These are phyloP conservation scores for Penicillium frequentans DNA, from an alignment of 2,329 filamentous ascomycete species.

Conservation along the genomic window DNA sequence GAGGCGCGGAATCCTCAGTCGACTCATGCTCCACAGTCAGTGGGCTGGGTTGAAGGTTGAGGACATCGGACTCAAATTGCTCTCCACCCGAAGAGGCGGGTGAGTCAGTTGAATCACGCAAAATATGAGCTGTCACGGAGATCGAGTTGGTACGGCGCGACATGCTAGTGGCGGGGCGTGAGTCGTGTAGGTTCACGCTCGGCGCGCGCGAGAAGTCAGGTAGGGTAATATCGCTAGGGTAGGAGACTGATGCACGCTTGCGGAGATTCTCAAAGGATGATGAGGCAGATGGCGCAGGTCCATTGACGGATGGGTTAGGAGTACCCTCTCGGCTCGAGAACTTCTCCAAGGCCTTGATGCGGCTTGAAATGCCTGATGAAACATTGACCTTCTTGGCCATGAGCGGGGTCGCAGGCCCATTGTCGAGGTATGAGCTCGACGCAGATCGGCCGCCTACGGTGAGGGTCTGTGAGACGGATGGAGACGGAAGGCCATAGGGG, in stretches of 20 bases:
- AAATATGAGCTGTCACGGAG: conserved; percentile 83
- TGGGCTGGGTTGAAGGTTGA: conserved; percentile 56
- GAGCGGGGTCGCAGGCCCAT: conserved; percentile 41
- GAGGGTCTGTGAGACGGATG: conserved; percentile 31
- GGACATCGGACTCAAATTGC: conserved; percentile 29
- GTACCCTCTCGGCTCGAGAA: conserved; percentile 55
- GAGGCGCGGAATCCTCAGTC: conserved; percentile 32
- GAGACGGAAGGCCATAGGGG: conserved; percentile 30
- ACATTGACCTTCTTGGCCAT: conserved; percentile 75
- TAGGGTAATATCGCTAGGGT: conserved; percentile 23
- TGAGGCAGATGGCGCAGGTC: conserved; percentile 58
- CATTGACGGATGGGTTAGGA: conserved; percentile 26
- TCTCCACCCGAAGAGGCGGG: conserved; percentile 29
- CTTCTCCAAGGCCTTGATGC: conserved; percentile 90
- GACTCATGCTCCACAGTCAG: conserved; percentile 67
- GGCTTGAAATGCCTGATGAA: conserved; percentile 86
- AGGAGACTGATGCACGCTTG: conserved; percentile 42
- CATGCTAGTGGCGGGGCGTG: conserved; percentile 25
- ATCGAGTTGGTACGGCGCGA: conserved; percentile 63
- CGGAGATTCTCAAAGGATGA: conserved; percentile 56
- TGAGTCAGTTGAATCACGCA: conserved; percentile 60
- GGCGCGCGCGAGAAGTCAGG: conserved; percentile 33
- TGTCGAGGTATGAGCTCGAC: conserved; percentile 37
- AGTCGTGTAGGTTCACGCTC: conserved; percentile 31
- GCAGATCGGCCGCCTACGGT: conserved; percentile 38